Conservation (phyloP, 2,329 filamentous ascomycete species). For the Alternaria rosae region DNA sequence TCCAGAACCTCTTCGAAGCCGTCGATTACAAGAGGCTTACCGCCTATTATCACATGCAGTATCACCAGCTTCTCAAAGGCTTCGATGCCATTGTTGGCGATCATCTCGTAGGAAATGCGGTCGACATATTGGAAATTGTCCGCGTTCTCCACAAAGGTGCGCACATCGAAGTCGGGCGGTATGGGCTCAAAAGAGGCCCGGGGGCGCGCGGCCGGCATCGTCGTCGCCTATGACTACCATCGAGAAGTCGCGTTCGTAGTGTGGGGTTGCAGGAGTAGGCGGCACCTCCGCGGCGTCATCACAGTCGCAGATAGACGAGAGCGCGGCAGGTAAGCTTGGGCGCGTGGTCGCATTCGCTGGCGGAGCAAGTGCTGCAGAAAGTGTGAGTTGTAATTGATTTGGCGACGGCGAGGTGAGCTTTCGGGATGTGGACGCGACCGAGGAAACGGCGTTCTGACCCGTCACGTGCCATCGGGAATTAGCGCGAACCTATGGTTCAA, state of each 20-base stretch:
- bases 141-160: slow-evolving; percentile 75
- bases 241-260: slow-evolving; percentile 4
- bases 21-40: slow-evolving; percentile 89
- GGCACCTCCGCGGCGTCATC: slow-evolving; percentile 6
- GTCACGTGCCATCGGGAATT: slow-evolving; percentile 23
- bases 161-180: slow-evolving; percentile 81
- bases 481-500: slow-evolving; percentile 12
- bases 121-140: slow-evolving; percentile 88
- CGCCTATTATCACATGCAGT: slow-evolving; percentile 82
- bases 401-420: not conserved
- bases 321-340: not conserved
- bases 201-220: slow-evolving; percentile 80
- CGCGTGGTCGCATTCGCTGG: not conserved
- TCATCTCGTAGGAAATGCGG: slow-evolving; percentile 78
- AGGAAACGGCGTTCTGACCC: not conserved
- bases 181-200: slow-evolving; percentile 93
- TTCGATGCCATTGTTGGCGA: slow-evolving; percentile 76
- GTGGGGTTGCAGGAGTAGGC: not conserved
- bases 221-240: slow-evolving; percentile 17
- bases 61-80: slow-evolving; percentile 86
- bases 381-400: not conserved
- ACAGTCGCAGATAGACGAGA: not conserved
- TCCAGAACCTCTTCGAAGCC: slow-evolving; percentile 82
- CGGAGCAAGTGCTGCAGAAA: not conserved
- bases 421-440: slow-evolving; percentile 4